Conservation (phyloP, 2,329 filamentous ascomycete genomes). For the Diplodia seriata region DNA sequence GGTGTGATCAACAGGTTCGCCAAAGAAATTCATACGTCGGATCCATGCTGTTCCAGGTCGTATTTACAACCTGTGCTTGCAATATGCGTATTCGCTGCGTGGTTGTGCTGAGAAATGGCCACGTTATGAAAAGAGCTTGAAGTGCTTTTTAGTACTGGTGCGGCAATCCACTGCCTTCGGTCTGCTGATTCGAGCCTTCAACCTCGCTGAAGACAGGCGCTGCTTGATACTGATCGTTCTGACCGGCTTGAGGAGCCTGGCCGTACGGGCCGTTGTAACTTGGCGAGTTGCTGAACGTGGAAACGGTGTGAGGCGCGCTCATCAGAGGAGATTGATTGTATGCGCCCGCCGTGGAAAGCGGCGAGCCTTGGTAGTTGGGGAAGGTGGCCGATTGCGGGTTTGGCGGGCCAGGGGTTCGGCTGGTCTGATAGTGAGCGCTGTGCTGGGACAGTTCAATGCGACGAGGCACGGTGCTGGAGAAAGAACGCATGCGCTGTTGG, state of each 20-base stretch:
- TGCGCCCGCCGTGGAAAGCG: slow-evolving; percentile 47
- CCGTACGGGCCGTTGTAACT: slow-evolving; percentile 42
- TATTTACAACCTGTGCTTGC: background rate
- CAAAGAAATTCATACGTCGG: slow-evolving; percentile 29
- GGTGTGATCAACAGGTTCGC: slow-evolving; percentile 25
- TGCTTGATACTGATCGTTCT: slow-evolving; percentile 46
- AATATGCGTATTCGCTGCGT: slow-evolving; percentile 6
- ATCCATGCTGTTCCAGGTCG: slow-evolving; percentile 19
- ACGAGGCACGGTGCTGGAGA: slow-evolving; percentile 48
- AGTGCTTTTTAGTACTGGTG: slow-evolving; percentile 38
- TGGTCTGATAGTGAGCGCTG: slow-evolving; percentile 44
- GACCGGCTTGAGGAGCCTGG: slow-evolving; percentile 35
- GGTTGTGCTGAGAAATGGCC: background rate
- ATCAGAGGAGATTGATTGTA: slow-evolving; percentile 40
- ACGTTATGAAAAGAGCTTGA: slow-evolving; percentile 8
- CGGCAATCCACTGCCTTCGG: slow-evolving; percentile 36
- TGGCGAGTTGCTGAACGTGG: slow-evolving; percentile 47
- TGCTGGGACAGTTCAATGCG: slow-evolving; percentile 49
- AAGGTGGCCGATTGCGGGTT: slow-evolving; percentile 51
- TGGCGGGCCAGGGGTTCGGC: slow-evolving; percentile 35
- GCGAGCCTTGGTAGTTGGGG: slow-evolving; percentile 50
- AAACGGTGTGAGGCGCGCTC: slow-evolving; percentile 51
- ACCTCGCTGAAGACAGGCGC: slow-evolving; percentile 48
- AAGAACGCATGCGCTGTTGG: slow-evolving; percentile 49
- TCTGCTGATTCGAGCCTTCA: slow-evolving; percentile 44